phyloP scores from a whole-genome alignment of 371 early-diverging fungal genomes.

The Capillidium heterosporum region DNA sequence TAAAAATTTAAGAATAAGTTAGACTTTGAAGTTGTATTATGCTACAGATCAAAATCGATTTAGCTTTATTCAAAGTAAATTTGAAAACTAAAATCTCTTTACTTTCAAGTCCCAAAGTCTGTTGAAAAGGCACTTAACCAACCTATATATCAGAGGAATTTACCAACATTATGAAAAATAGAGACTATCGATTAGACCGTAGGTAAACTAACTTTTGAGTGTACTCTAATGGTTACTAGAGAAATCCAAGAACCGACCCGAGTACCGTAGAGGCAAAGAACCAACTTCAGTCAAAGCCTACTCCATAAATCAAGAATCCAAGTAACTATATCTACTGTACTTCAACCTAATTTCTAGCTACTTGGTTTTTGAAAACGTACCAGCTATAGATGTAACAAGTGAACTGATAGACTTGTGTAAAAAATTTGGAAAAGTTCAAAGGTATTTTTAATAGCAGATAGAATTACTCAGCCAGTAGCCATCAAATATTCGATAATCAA shows the following conservation, averaged over 20 bases:
- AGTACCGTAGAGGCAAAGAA: conserved; percentile 10
- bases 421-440: conserved; percentile 16
- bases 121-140: too few relatives aligned
- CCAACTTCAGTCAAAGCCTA: conserved; percentile 25
- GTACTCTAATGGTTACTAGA: neutral
- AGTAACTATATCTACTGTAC: neutral
- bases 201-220: neutral
- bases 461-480: conserved; percentile 6
- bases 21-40: too few relatives aligned
- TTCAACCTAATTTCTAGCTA: conserved; percentile 11
- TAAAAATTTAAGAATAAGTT: too few relatives aligned
- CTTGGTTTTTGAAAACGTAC: conserved; percentile 24
- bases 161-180: neutral
- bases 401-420: conserved; percentile 16
- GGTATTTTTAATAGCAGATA: conserved; percentile 3
- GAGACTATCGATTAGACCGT: neutral
- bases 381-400: conserved; percentile 15
- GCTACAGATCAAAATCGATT: too few relatives aligned
- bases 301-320: conserved; percentile 28
- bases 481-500: conserved; percentile 15
- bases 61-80: too few relatives aligned
- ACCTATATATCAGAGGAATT: too few relatives aligned
- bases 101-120: too few relatives aligned
- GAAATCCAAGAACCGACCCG: conserved; percentile 1
- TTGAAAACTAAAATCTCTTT: too few relatives aligned